Percentiles rank a stretch among this genome's conserved stretches.
These are phyloP conservation scores for Myriosclerotinia curreyana DNA, from an alignment of 2,329 filamentous ascomycete genomes.

Conservation along the genomic window DNA sequence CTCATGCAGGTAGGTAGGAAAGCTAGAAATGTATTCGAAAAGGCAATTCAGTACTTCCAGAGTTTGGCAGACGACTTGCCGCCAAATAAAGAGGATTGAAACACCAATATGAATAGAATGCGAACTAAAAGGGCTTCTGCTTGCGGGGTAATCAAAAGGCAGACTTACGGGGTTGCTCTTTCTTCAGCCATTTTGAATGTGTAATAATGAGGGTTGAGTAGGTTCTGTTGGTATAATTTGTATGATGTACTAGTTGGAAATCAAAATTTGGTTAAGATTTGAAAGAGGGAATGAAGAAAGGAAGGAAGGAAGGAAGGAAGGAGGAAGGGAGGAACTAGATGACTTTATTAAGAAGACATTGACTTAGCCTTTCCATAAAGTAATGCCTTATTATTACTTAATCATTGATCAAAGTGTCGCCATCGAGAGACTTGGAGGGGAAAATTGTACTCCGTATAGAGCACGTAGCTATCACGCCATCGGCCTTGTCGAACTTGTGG, in stretches of 20 bases:
- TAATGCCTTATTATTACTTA: constrained; percentile 17
- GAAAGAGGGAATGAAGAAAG: neutral
- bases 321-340: neutral
- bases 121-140: neutral
- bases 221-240: neutral
- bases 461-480: constrained; percentile 22
- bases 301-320: neutral
- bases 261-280: neutral
- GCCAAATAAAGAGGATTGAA: neutral
- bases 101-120: neutral
- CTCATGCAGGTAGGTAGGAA: no score
- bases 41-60: neutral
- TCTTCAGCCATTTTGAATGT: constrained; percentile 27
- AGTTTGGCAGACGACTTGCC: neutral
- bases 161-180: constrained; percentile 28
- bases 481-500: constrained; percentile 1
- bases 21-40: neutral
- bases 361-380: neutral
- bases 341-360: neutral
- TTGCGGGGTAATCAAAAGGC: neutral
- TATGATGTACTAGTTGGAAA: neutral
- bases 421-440: constrained; percentile 7
- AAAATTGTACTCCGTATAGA: no score
- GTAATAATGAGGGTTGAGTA: neutral
- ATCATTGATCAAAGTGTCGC: constrained; percentile 15